Evolutionary conservation across 495 filamentous ascomycete species (phyloP).

Genomic region (Jackrogersella multiformis): DNA sequence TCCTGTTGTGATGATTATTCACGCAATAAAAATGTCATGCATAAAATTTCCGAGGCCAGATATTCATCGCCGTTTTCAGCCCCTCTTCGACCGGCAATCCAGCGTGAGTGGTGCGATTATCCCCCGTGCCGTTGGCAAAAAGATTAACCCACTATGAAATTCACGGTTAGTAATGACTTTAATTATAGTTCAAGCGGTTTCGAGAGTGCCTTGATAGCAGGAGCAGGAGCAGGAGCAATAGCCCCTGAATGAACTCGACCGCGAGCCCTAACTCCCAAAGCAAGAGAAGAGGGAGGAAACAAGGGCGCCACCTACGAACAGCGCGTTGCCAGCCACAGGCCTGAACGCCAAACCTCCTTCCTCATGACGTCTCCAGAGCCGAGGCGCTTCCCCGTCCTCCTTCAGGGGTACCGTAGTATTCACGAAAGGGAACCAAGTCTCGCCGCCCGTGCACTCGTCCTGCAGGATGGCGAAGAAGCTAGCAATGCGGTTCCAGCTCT

Average conservation of each 20-base stretch:
- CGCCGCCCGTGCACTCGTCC: constrained; percentile 53
- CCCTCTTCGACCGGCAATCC: constrained; percentile 59
- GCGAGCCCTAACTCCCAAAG: not conserved
- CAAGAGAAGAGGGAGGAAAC: not conserved
- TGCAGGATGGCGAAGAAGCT: constrained; percentile 61
- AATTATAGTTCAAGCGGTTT: not conserved
- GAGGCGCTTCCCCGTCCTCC: constrained; percentile 20
- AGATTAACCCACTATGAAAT: constrained; percentile 57
- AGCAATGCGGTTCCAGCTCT: constrained; percentile 55
- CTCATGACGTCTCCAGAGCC: constrained; percentile 55
- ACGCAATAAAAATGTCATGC: not conserved
- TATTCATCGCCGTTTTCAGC: constrained; percentile 65
- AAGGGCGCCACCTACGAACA: constrained; percentile 48
- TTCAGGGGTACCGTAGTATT: constrained; percentile 37
- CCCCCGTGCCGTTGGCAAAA: constrained; percentile 57
- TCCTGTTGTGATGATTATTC: no score
- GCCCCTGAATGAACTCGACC: not conserved
- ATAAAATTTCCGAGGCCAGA: constrained; percentile 59
- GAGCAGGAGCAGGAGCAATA: not conserved
- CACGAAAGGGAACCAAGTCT: constrained; percentile 59
- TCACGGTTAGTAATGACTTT: not conserved
- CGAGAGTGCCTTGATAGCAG: no score
- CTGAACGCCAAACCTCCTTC: constrained; percentile 62
- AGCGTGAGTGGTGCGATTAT: constrained; percentile 59
- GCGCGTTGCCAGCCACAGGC: constrained; percentile 60